phyloP scores from a whole-genome alignment of 2,329 filamentous ascomycete species.

The Verticillium isaacii region DNA sequence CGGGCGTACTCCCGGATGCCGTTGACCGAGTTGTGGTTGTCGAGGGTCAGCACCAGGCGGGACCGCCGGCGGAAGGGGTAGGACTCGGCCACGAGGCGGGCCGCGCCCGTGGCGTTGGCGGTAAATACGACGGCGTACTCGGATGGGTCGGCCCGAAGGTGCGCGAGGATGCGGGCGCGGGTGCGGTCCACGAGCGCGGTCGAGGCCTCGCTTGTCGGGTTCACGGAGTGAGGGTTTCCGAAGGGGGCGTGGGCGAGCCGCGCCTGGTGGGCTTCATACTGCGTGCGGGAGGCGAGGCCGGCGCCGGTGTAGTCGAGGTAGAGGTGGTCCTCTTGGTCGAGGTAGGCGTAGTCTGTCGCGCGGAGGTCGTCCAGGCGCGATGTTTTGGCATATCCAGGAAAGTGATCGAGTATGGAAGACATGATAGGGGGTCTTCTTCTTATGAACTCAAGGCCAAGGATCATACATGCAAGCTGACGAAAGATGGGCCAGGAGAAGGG shows the following conservation, averaged over 20 bases:
- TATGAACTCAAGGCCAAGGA: not conserved
- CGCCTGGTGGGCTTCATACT: slow-evolving; percentile 23
- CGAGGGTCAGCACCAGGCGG: slow-evolving; percentile 28
- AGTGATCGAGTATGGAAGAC: slow-evolving; percentile 11
- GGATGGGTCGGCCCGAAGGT: slow-evolving; percentile 27
- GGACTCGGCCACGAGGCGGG: slow-evolving; percentile 31
- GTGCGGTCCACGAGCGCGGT: slow-evolving; percentile 26
- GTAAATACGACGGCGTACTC: slow-evolving; percentile 37
- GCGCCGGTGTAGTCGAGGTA: slow-evolving; percentile 38
- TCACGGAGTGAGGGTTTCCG: slow-evolving; percentile 35
- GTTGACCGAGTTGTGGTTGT: slow-evolving; percentile 38
- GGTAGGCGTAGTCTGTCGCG: slow-evolving; percentile 26
- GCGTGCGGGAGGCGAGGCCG: slow-evolving; percentile 26
- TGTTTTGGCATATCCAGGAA: slow-evolving; percentile 29
- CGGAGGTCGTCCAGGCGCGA: slow-evolving; percentile 24
- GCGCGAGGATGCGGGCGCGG: slow-evolving; percentile 22
- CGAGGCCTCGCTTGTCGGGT: slow-evolving; percentile 28
- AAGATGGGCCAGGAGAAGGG: too few species aligned
- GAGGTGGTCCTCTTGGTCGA: slow-evolving; percentile 30
- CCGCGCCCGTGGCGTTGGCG: slow-evolving; percentile 32
- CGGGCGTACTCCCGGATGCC: slow-evolving; percentile 31
- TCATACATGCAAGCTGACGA: not conserved
- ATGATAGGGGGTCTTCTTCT: not conserved
- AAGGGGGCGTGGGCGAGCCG: slow-evolving; percentile 23
- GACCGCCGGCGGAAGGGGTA: slow-evolving; percentile 24